Conservation (phyloP, 2,329 filamentous ascomycete genomes). For the Sarocladium brachiariae region DNA sequence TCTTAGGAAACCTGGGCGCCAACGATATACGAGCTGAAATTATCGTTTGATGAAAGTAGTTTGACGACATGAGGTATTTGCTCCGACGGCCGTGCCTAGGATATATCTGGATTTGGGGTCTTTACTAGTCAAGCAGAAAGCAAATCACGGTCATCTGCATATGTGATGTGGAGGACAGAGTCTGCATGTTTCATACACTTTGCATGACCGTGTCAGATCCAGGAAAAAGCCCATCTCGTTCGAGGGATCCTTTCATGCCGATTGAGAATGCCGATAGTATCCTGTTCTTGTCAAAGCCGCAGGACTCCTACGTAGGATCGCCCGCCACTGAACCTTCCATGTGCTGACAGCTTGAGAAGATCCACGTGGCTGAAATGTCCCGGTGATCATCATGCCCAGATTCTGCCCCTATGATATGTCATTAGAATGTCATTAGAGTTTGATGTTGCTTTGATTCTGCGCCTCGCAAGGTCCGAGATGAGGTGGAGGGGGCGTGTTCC, state of each 20-base stretch:
- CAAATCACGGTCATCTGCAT: background rate
- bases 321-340: background rate
- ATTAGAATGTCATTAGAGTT: background rate
- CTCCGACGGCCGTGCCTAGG: too few species aligned
- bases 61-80: too few species aligned
- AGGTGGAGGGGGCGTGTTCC: background rate
- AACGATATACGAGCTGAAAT: too few species aligned
- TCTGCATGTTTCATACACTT: slow-evolving; percentile 3
- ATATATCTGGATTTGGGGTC: too few species aligned
- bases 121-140: background rate
- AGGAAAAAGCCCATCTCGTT: slow-evolving; percentile 2
- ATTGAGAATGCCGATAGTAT: too few species aligned
- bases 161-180: background rate
- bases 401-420: background rate
- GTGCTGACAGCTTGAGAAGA: too few species aligned
- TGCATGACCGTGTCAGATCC: background rate
- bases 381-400: background rate
- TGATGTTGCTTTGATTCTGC: background rate
- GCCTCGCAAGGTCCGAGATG: background rate
- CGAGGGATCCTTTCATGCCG: background rate
- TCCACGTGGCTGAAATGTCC: slow-evolving; percentile 1
- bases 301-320: background rate
- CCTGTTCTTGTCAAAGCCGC: too few species aligned
- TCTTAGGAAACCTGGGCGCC: too few species aligned
- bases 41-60: too few species aligned